Percentiles rank a stretch among this genome's conserved stretches.
phyloP scores from a whole-genome alignment of 2,329 filamentous ascomycete species.

The Botrytis fabae region DNA sequence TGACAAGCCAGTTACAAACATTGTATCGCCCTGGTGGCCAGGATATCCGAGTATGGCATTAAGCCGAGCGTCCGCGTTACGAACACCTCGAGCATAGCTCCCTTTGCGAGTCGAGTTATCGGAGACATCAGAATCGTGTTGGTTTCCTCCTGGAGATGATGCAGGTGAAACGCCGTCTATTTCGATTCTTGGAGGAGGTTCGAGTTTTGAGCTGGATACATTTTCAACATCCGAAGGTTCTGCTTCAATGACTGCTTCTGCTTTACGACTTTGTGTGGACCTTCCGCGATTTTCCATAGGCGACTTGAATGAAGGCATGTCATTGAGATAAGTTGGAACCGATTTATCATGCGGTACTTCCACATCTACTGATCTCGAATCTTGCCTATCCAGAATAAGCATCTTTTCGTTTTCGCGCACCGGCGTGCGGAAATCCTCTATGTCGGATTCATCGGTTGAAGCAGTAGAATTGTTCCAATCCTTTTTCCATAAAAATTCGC shows the following conservation, averaged over 20 bases:
- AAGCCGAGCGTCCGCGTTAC: slow-evolving; percentile 38
- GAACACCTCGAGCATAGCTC: slow-evolving; percentile 32
- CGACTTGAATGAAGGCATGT: slow-evolving; percentile 53
- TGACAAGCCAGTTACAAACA: slow-evolving; percentile 50
- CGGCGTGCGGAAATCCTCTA: slow-evolving; percentile 46
- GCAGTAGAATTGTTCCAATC: slow-evolving; percentile 50
- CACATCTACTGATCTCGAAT: slow-evolving; percentile 7
- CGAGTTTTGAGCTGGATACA: slow-evolving; percentile 48
- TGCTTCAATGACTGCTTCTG: slow-evolving; percentile 28
- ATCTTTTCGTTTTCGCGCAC: slow-evolving; percentile 43
- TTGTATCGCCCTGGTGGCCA: slow-evolving; percentile 40
- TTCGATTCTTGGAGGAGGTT: slow-evolving; percentile 52
- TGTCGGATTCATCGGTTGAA: slow-evolving; percentile 50
- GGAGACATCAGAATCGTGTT: slow-evolving; percentile 35
- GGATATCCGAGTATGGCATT: slow-evolving; percentile 41
- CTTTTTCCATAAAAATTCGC: slow-evolving; percentile 60
- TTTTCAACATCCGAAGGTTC: slow-evolving; percentile 43
- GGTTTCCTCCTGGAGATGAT: slow-evolving; percentile 31
- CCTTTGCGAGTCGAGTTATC: slow-evolving; percentile 34
- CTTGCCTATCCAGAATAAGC: slow-evolving; percentile 30
- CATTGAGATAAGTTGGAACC: slow-evolving; percentile 31
- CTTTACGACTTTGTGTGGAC: slow-evolving; percentile 34
- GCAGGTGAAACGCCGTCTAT: slow-evolving; percentile 42
- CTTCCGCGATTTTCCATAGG: slow-evolving; percentile 45
- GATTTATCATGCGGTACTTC: slow-evolving; percentile 27